A percentile compares a stretch with the other conserved stretches of the same genome.
phyloP scores from a whole-genome alignment of 202 grass and related monocot genomes.

The Sporobolus alterniflorus region DNA sequence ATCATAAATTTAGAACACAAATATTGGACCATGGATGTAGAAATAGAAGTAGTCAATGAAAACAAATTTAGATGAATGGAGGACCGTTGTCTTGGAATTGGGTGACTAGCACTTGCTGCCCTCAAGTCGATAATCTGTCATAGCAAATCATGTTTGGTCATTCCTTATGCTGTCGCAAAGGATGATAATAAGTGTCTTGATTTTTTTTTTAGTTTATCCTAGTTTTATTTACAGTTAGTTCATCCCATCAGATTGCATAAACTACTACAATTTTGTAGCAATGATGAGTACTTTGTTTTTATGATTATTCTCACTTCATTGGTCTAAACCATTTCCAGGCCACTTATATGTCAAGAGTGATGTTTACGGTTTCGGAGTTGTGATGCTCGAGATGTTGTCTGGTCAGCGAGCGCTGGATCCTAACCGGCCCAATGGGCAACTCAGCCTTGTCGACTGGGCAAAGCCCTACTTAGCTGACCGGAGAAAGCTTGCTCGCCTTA shows the following conservation, averaged over 20 bases:
- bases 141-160: neutral
- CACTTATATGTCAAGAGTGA: conserved; percentile 97
- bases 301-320: conserved; percentile 26
- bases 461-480: conserved; percentile 75
- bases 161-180: conserved; percentile 11
- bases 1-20: neutral
- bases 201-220: neutral
- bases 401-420: conserved; percentile 76
- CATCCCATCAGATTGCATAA: neutral
- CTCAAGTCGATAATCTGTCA: neutral
- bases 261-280: neutral
- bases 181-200: conserved; percentile 8
- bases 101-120: conserved; percentile 7
- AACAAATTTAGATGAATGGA: too few species aligned
- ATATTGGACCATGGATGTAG: neutral
- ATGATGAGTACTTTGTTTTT: neutral
- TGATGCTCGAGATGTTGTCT: conserved; percentile 88
- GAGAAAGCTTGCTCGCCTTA: conserved; percentile 60
- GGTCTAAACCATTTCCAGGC: conserved; percentile 51
- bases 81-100: neutral
- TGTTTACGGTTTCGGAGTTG: conserved; percentile 90
- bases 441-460: conserved; percentile 75
- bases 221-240: neutral
- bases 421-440: conserved; percentile 63
- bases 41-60: neutral